phyloP scores from a whole-genome alignment of 768 basidiomycete species.

The Thelephora aurantiotincta region DNA sequence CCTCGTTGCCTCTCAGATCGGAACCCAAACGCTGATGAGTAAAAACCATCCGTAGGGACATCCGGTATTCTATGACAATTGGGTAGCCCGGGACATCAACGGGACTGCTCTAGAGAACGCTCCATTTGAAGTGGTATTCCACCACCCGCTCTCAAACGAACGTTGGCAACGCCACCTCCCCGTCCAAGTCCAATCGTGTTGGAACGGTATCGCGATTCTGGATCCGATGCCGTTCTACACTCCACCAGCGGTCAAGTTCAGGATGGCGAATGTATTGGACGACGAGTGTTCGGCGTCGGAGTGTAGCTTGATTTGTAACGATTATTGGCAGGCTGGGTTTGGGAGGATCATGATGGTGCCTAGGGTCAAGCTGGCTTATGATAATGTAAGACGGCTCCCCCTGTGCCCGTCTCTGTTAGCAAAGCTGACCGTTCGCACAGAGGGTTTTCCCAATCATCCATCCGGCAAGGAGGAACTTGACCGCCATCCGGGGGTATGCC shows the following conservation, averaged over 20 bases:
- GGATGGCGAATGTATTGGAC: slow-evolving; percentile 84
- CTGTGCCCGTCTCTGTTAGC: slow-evolving; percentile 3
- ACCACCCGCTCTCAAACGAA: slow-evolving; percentile 56
- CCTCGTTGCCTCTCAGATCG: neutral
- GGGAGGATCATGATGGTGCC: slow-evolving; percentile 98
- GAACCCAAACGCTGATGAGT: neutral
- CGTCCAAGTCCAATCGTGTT: slow-evolving; percentile 93
- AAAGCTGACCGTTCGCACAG: slow-evolving; percentile 22
- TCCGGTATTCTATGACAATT: slow-evolving; percentile 96
- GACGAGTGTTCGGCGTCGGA: slow-evolving; percentile 92
- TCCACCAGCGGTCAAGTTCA: slow-evolving; percentile 82
- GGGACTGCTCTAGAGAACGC: slow-evolving; percentile 97
- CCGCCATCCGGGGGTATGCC: slow-evolving; percentile 88
- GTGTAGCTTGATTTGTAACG: slow-evolving; percentile 95
- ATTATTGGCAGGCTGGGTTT: slow-evolving; percentile 94
- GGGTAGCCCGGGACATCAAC: slow-evolving; percentile 98
- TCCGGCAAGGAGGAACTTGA: slow-evolving; percentile 78
- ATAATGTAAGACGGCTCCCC: slow-evolving; percentile 38
- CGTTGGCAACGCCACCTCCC: slow-evolving; percentile 90
- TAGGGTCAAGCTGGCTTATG: slow-evolving; percentile 91
- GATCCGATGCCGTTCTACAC: slow-evolving; percentile 94
- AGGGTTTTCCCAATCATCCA: slow-evolving; percentile 94
- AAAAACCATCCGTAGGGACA: slow-evolving; percentile 29
- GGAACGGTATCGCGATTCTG: slow-evolving; percentile 95
- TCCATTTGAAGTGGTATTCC: slow-evolving; percentile 91